phyloP scores from a whole-genome alignment of 176 grass and related monocot species.

The Cocos nucifera region DNA sequence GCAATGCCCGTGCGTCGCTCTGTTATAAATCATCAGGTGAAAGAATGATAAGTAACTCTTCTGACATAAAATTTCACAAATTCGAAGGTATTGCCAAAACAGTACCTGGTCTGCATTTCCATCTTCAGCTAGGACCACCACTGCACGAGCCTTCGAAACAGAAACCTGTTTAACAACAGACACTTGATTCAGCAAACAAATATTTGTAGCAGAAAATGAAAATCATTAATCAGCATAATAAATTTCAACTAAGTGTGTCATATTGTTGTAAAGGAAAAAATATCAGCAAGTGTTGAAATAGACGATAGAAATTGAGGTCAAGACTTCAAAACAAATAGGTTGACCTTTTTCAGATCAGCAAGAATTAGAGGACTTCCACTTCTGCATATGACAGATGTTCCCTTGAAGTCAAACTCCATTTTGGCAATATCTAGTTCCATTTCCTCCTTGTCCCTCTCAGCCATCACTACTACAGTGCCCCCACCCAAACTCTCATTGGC shows the following conservation, averaged over 20 bases:
- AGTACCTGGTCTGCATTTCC: conserved; percentile 73
- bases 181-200: conserved; percentile 3
- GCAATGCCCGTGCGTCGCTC: conserved; percentile 70
- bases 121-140: conserved; percentile 72
- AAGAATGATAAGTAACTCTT: neutral
- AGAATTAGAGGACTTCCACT: conserved; percentile 73
- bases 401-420: conserved; percentile 83
- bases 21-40: conserved; percentile 15
- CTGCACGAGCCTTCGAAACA: conserved; percentile 69
- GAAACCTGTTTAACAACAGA: conserved; percentile 47
- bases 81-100: conserved; percentile 1
- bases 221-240: neutral
- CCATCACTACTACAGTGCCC: conserved; percentile 68
- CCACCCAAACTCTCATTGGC: conserved; percentile 71
- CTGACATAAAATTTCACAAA: conserved; percentile 1
- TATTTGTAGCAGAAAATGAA: neutral
- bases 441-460: conserved; percentile 75
- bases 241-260: neutral
- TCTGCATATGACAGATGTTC: conserved; percentile 76
- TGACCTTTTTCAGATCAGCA: conserved; percentile 74
- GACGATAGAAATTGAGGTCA: conserved; percentile 8
- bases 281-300: neutral
- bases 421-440: conserved; percentile 80
- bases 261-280: neutral
- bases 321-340: too few relatives aligned